A percentile compares a stretch with the other conserved stretches of the same genome.
These are phyloP conservation scores for Fusarium sterilihyphosum DNA, from an alignment of 2,329 filamentous ascomycete species.

Conservation along the genomic window DNA sequence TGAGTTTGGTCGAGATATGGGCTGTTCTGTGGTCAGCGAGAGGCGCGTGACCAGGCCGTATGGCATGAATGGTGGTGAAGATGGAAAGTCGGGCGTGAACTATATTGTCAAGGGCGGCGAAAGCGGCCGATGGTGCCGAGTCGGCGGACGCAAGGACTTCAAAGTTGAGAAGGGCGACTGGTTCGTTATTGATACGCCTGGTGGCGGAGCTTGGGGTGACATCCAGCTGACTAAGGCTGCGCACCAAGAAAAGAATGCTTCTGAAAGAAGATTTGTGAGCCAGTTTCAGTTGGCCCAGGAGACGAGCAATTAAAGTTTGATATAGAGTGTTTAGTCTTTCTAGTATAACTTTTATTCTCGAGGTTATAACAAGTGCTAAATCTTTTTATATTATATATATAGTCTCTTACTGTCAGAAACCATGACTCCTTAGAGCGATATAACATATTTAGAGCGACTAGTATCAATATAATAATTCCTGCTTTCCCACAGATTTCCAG, in stretches of 20 bases:
- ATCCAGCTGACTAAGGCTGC: background rate
- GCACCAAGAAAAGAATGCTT: background rate
- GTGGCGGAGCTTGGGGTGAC: background rate
- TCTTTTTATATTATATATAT: no score
- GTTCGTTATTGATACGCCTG: background rate
- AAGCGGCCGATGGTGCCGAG: background rate
- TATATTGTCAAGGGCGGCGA: background rate
- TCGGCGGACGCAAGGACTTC: background rate
- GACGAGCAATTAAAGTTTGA: background rate
- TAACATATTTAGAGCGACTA: no score
- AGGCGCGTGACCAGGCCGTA: no score
- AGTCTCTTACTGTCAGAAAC: no score
- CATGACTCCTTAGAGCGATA: accelerated
- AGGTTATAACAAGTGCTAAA: no score
- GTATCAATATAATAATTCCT: background rate
- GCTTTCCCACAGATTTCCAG: background rate
- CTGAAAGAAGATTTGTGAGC: background rate
- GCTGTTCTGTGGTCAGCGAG: no score
- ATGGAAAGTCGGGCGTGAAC: no score
- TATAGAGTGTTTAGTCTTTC: no score
- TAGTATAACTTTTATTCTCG: no score
- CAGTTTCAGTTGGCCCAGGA: background rate
- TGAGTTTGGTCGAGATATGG: no score
- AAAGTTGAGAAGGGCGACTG: background rate
- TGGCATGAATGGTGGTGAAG: no score